phyloP scores from a whole-genome alignment of 1,284 basidiomycete genomes.

The Cutaneotrichosporon sp. region DNA sequence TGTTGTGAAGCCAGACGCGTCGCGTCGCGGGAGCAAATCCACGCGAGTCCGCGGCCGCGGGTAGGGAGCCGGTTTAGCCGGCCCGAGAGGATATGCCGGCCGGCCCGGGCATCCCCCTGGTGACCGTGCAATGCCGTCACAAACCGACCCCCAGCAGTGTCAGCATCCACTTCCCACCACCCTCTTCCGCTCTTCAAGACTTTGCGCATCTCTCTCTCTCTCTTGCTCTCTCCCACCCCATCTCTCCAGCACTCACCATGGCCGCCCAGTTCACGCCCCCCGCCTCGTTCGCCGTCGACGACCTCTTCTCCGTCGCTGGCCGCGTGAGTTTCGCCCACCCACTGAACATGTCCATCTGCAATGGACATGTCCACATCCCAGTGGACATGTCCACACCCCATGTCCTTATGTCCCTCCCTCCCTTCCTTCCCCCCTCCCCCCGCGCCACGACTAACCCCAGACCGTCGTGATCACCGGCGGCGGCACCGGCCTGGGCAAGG shows the following conservation, averaged over 20 bases:
- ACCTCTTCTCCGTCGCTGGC: slow-evolving; percentile 34
- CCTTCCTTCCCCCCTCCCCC: no score
- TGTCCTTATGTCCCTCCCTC: no score
- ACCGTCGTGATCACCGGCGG: slow-evolving; percentile 41
- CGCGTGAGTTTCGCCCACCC: slow-evolving; percentile 16
- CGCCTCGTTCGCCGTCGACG: slow-evolving; percentile 26
- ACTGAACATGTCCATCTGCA: no score
- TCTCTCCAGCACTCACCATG: background rate
- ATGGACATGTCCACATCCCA: no score
- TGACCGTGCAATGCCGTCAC: background rate
- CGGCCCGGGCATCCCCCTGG: no score
- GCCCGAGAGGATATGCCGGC: background rate
- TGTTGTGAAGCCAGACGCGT: slow-evolving; percentile 7
- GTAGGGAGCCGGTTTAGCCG: background rate
- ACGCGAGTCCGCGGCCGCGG: background rate
- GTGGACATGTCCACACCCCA: no score
- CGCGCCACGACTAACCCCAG: background rate
- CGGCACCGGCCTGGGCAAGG: slow-evolving; percentile 43
- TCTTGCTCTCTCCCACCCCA: background rate
- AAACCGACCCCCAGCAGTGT: background rate
- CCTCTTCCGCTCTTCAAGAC: background rate
- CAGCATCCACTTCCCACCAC: background rate
- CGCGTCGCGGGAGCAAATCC: slow-evolving; percentile 7
- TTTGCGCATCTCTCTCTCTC: background rate
- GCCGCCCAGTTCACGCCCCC: slow-evolving; percentile 6